Percentiles rank a stretch among this genome's conserved stretches.
phyloP scores from a whole-genome alignment of 129 eudicot genomes.

The Silybum marianum region DNA sequence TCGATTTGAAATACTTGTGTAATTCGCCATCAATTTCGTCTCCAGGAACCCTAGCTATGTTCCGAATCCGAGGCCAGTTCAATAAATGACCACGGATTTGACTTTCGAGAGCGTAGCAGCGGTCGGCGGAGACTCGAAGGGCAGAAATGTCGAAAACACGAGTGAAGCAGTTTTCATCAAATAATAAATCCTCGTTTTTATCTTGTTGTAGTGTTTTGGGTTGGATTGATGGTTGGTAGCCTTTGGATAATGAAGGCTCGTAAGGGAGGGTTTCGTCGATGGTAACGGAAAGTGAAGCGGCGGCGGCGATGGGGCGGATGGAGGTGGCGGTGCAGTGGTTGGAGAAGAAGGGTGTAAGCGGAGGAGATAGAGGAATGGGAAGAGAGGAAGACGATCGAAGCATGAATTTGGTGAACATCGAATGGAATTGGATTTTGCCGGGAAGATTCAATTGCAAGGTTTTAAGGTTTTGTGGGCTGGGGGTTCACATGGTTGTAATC shows the following conservation, averaged over 20 bases:
- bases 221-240: conserved; percentile 26
- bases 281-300: conserved; percentile 28
- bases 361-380: conserved; percentile 31
- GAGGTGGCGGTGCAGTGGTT: conserved; percentile 17
- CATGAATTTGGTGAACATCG: conserved; percentile 53
- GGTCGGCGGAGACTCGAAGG: conserved; percentile 66
- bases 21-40: conserved; percentile 70
- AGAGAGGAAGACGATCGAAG: conserved; percentile 41
- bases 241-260: conserved; percentile 85
- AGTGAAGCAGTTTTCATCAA: conserved; percentile 58
- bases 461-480: neutral
- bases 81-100: conserved; percentile 83
- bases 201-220: neutral
- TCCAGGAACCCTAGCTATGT: conserved; percentile 85
- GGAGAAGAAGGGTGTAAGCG: conserved; percentile 24
- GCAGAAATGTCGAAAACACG: conserved; percentile 75
- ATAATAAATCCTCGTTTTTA: conserved; percentile 16
- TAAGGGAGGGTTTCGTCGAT: conserved; percentile 38
- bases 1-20: conserved; percentile 34
- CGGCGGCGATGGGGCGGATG: conserved; percentile 26
- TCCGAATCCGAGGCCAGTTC: conserved; percentile 85
- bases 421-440: conserved; percentile 8
- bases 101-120: conserved; percentile 64
- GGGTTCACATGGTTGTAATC: neutral
- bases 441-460: conserved; percentile 11